Conservation (phyloP, 768 basidiomycete species). For the Russula abietina region DNA sequence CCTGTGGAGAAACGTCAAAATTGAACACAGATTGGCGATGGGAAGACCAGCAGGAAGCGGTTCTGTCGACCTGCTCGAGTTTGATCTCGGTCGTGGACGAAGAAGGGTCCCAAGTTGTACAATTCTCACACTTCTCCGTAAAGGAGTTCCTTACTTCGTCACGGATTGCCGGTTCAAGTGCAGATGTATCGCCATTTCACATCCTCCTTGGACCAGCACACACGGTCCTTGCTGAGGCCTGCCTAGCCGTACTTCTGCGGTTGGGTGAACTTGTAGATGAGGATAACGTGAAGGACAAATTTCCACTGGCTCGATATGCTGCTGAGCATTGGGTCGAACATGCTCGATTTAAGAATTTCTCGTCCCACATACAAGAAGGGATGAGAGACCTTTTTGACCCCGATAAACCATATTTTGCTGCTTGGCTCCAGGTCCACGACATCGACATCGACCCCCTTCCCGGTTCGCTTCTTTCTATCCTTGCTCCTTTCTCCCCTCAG, state of each 20-base stretch:
- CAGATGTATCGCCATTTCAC: background rate
- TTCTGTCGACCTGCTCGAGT: background rate
- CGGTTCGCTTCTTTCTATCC: accelerated
- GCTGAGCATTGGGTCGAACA: background rate
- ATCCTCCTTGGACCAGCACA: background rate
- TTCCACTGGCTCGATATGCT: background rate
- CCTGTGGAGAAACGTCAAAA: background rate
- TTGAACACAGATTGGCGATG: slow-evolving; percentile 4
- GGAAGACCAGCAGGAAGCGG: background rate
- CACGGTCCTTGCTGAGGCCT: background rate
- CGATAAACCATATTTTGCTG: background rate
- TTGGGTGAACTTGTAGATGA: background rate
- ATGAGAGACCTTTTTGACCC: background rate
- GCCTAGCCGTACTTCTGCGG: background rate
- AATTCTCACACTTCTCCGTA: slow-evolving; percentile 6
- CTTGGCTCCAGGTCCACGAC: background rate
- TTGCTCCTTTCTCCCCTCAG: accelerated
- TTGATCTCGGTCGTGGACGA: background rate
- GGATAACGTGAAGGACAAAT: background rate
- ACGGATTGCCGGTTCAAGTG: background rate
- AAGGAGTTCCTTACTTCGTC: slow-evolving; percentile 2
- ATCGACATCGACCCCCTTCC: accelerated
- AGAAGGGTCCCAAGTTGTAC: background rate
- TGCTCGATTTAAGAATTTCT: background rate
- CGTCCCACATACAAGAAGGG: background rate